These are phyloP conservation scores for Tephrocybe rancida DNA, from an alignment of 768 basidiomycete genomes.

Conservation along the genomic window DNA sequence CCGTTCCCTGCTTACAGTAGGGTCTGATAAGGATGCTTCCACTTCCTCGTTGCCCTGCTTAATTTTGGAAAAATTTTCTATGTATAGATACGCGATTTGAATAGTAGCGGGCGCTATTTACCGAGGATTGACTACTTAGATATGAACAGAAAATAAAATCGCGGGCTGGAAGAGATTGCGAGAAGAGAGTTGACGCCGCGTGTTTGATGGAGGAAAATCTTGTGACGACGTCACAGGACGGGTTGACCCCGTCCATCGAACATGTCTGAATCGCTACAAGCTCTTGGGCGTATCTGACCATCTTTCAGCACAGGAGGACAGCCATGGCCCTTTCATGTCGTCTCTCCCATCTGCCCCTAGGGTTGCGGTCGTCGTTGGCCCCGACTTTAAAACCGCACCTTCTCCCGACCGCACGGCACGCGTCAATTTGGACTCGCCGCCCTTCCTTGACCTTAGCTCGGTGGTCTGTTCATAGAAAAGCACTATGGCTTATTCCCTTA, in stretches of 20 bases:
- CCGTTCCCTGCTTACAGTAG: no score
- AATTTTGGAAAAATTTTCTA: not conserved
- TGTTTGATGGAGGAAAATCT: not conserved
- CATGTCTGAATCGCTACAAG: not conserved
- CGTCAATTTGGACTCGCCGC: constrained; percentile 25
- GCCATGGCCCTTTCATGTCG: constrained; percentile 14
- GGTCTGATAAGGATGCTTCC: no score
- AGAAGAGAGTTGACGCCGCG: no score
- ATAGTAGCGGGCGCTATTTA: no score
- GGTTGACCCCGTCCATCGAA: not conserved
- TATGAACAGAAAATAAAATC: no score
- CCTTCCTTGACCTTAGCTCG: constrained; percentile 25
- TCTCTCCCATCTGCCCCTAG: constrained; percentile 23
- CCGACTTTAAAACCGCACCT: constrained; percentile 13
- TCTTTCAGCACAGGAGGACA: constrained; percentile 5
- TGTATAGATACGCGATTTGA: not conserved
- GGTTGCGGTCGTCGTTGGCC: constrained; percentile 24
- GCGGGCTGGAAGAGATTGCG: not conserved
- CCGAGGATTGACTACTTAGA: no score
- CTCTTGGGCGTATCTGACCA: not conserved
- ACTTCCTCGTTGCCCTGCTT: no score
- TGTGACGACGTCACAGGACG: constrained; percentile 10
- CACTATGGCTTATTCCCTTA: constrained; percentile 60
- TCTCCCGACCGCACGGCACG: constrained; percentile 10
- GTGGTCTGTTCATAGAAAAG: constrained; percentile 27